A percentile compares a stretch with the other conserved stretches of the same genome.
Evolutionary conservation across 768 basidiomycete genomes (phyloP).

Genomic region (Cytidiella melzeri): DNA sequence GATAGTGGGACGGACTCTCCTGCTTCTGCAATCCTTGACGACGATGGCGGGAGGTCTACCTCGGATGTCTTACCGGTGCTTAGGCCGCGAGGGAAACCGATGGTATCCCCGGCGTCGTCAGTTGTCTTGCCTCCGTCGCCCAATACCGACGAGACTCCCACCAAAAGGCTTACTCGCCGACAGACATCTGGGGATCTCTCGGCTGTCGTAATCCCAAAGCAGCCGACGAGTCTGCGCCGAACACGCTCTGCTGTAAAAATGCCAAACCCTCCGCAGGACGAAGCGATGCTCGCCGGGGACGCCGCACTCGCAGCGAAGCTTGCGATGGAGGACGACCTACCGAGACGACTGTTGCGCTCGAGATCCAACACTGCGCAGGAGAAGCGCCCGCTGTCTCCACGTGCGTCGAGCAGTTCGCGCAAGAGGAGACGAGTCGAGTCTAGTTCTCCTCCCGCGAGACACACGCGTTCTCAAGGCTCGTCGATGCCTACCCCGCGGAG

Average conservation of each 20-base stretch:
- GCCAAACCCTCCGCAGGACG: not conserved
- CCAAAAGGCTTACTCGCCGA: not conserved
- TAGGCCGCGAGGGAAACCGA: not conserved
- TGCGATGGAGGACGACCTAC: slow-evolving; percentile 23
- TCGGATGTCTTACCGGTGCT: not conserved
- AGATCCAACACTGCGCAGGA: slow-evolving; percentile 23
- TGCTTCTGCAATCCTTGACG: slow-evolving; percentile 25
- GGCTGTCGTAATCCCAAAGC: not conserved
- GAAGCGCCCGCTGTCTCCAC: slow-evolving; percentile 4
- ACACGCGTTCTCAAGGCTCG: slow-evolving; percentile 6
- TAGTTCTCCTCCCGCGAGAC: slow-evolving; percentile 9
- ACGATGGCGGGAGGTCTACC: slow-evolving; percentile 15
- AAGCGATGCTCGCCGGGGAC: slow-evolving; percentile 12
- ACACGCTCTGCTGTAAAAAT: slow-evolving; percentile 1
- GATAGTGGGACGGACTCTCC: slow-evolving; percentile 9
- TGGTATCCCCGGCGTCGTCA: not conserved
- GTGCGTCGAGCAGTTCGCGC: not conserved
- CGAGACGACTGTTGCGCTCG: slow-evolving; percentile 24
- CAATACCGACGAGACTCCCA: not conserved
- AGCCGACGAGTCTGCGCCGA: not conserved
- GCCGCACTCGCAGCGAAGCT: slow-evolving; percentile 25
- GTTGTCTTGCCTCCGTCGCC: not conserved
- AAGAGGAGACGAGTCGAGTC: slow-evolving; percentile 28
- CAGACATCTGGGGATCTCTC: not conserved
- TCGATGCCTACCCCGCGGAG: not conserved